Conservation (phyloP, 1,284 basidiomycete genomes). For the Fomitopsis palustris region DNA sequence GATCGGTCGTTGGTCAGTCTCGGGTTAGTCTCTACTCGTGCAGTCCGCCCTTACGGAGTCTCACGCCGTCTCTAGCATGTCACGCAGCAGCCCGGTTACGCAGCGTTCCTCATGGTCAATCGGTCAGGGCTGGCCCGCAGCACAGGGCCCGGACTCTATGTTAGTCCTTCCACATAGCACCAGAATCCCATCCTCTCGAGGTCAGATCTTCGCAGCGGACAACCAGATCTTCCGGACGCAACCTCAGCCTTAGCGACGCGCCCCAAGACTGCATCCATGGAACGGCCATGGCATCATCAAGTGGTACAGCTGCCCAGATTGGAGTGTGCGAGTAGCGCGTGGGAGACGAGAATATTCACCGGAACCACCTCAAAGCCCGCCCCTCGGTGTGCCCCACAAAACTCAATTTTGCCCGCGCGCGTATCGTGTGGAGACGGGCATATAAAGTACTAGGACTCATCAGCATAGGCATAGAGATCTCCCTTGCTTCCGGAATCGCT, state of each 20-base stretch:
- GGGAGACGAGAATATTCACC: not conserved
- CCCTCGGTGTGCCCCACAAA: too few species aligned
- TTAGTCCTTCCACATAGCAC: not conserved
- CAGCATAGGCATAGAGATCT: not conserved
- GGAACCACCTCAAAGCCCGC: not conserved
- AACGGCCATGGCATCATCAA: not conserved
- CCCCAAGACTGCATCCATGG: too few species aligned
- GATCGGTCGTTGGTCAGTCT: not conserved
- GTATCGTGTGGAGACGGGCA: not conserved
- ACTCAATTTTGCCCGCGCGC: too few species aligned
- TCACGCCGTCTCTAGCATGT: not conserved
- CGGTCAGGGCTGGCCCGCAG: not conserved
- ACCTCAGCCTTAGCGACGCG: not conserved
- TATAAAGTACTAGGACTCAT: not conserved
- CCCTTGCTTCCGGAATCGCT: not conserved
- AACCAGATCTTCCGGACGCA: not conserved
- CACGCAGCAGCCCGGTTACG: not conserved
- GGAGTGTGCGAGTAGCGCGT: not conserved
- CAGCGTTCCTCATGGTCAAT: not conserved
- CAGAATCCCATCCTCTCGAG: not conserved
- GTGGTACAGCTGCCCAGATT: not conserved
- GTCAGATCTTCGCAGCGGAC: not conserved
- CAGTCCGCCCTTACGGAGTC: not conserved
- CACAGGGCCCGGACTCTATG: not conserved
- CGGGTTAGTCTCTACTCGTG: not conserved